These are phyloP conservation scores for Sugiyamaella neomexicana DNA, from an alignment of 1,139 yeast species.

Conservation along the genomic window DNA sequence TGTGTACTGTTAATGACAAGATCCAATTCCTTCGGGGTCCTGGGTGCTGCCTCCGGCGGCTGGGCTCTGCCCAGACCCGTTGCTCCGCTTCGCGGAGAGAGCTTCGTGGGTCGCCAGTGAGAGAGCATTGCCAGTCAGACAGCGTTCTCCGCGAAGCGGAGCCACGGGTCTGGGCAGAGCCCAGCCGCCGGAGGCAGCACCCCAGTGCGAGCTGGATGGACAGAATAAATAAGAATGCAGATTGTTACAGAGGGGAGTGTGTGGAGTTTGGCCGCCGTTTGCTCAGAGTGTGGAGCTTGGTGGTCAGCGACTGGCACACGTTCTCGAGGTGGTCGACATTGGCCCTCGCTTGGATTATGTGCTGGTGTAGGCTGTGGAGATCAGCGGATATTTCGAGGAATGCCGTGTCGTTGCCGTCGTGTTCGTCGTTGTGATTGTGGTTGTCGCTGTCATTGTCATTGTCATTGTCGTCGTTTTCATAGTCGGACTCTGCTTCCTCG, in stretches of 20 bases:
- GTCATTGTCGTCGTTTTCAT: neutral
- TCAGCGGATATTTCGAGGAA: slow-evolving; percentile 6
- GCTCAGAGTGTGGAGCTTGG: slow-evolving; percentile 1
- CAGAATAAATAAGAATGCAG: slow-evolving; percentile 7
- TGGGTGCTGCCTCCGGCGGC: neutral
- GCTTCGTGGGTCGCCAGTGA: too few species aligned
- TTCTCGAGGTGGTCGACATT: slow-evolving; percentile 1
- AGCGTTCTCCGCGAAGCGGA: neutral
- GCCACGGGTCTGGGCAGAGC: too few species aligned
- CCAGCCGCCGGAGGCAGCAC: too few species aligned
- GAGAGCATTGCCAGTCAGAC: too few species aligned
- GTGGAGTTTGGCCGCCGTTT: neutral
- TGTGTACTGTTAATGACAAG: slow-evolving; percentile 10
- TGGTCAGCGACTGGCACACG: neutral
- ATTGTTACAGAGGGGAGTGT: neutral
- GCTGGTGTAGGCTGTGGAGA: slow-evolving; percentile 1
- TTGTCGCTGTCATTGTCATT: neutral
- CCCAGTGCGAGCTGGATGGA: neutral
- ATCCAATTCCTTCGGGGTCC: slow-evolving; percentile 12
- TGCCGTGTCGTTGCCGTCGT: neutral
- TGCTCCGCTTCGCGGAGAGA: neutral
- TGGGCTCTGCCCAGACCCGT: slow-evolving; percentile 3
- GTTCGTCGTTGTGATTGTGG: neutral
- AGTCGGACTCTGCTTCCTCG: too few species aligned
- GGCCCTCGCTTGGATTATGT: neutral